Base-by-base conservation (phyloP, 768 basidiomycete species). In the Trametes punicea region DNA sequence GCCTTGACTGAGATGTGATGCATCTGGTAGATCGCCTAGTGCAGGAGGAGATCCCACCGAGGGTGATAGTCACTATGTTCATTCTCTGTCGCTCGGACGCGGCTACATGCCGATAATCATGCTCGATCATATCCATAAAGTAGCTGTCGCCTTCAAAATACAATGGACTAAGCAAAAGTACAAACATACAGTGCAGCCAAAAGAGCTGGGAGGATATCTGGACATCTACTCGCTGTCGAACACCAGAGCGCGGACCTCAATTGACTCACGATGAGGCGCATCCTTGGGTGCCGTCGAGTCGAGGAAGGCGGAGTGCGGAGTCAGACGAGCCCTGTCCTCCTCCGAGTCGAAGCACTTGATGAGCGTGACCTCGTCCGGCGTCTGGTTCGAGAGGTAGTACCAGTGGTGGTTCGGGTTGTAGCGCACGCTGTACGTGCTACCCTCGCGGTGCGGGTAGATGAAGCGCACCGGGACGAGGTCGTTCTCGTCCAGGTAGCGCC, bases 271-370 rank as follows among this genome's bases (percentile, higher is more conserved):
- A 34, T 69, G 55, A 2, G 69, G 72, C 7, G 71, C 68, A 25
- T 67, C 64, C 27, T 55, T 30, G 2, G 70, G 70, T n/a, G 66
- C 68, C 0, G 64, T 65, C 6, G 46, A 52, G 53, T 75, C 73
- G 41, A 44, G 27, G 61, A 75, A 75, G 10, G 74, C 74, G 2
- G 71, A 65, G 29, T 75, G 74, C 15, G 74, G 71, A 2, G 74
- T 71, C 46, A 74, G 59, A 18, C 67, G 65, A 29, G 74, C 69
- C 60, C 67, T 62, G 57, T 70, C 68, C 30, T 54, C 50, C 49
- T 69, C 63, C 9, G 74, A 73, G 62, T 75, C 73, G 56, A 66
- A 75, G 61, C 73, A 73, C 61, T 75, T 76, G 63, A 75, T 71
- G 15, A 76, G 57, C 16, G 67, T 64, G 20, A 73, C 68, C 61